These are phyloP conservation scores for Thraustochytrium sp. DNA, from an alignment of 352 stramenopile species.

Conservation along the genomic window DNA sequence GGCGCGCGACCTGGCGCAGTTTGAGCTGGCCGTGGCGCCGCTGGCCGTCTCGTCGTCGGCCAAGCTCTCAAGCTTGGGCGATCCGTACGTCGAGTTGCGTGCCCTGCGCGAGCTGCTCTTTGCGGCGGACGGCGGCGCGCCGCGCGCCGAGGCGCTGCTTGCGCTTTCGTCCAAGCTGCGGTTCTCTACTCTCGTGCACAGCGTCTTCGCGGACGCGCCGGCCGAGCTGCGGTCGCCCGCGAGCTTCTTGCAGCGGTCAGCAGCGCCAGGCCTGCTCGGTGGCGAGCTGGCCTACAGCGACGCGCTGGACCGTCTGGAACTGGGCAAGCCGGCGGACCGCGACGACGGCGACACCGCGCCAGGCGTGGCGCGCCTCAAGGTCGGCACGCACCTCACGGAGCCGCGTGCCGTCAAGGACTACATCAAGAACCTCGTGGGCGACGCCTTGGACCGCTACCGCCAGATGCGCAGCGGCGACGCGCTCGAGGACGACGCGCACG, in stretches of 20 bases:
- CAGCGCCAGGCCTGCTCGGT: background rate
- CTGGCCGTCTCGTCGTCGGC: background rate
- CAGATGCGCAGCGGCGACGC: background rate
- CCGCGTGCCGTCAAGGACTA: background rate
- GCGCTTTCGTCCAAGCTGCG: background rate
- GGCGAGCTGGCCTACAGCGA: background rate
- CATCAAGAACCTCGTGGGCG: background rate
- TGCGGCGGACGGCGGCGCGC: background rate
- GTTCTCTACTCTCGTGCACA: background rate
- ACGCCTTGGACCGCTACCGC: constrained; percentile 23
- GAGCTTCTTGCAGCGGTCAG: background rate
- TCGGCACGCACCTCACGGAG: background rate
- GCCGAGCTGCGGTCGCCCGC: constrained; percentile 18
- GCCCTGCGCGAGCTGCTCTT: constrained; percentile 29
- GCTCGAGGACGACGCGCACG: too few species aligned
- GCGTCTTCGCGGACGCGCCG: background rate
- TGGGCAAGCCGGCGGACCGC: background rate
- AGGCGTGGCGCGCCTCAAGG: background rate
- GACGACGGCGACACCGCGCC: too few species aligned
- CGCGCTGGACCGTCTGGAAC: background rate
- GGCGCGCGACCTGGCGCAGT: constrained; percentile 1
- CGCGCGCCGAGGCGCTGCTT: background rate
- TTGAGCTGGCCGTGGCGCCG: constrained; percentile 25
- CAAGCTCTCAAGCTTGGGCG: background rate
- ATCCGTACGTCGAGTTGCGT: constrained; percentile 2